Percentiles rank a stretch among this genome's conserved stretches.
Evolutionary conservation across 345 rosid species (phyloP).

Genomic region (Cardamine resedifolia): DNA sequence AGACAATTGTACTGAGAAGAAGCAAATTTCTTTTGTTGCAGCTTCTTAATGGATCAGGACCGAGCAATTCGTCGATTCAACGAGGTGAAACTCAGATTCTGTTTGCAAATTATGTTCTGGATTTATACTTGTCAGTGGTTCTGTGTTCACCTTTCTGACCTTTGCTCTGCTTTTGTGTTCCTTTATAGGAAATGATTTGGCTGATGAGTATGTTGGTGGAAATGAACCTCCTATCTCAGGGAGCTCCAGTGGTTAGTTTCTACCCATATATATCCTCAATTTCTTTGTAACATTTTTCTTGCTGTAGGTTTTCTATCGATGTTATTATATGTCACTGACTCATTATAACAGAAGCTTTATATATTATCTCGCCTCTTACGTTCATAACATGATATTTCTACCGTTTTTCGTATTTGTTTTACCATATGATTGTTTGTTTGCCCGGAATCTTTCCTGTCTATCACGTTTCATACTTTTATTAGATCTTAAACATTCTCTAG

Average conservation of each 20-base stretch:
- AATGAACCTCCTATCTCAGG: slow-evolving; percentile 73
- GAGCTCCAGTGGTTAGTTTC: slow-evolving; percentile 54
- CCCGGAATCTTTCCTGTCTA: neutral
- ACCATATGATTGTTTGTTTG: neutral
- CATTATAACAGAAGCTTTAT: slow-evolving; percentile 12
- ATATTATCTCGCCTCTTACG: neutral
- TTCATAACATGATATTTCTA: slow-evolving; percentile 4
- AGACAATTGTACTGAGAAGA: slow-evolving; percentile 2
- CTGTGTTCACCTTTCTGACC: slow-evolving; percentile 4
- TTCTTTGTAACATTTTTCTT: slow-evolving; percentile 3
- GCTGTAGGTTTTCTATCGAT: slow-evolving; percentile 2
- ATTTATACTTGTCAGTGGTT: slow-evolving; percentile 9
- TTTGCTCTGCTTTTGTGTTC: slow-evolving; percentile 21
- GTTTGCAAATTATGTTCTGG: slow-evolving; percentile 12
- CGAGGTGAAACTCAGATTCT: slow-evolving; percentile 61
- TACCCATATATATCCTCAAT: slow-evolving; percentile 3
- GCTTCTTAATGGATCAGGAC: slow-evolving; percentile 68
- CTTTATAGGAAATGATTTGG: slow-evolving; percentile 57
- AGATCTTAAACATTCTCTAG: neutral
- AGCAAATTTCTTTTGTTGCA: slow-evolving; percentile 35
- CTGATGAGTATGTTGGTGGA: slow-evolving; percentile 86
- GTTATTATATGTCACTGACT: slow-evolving; percentile 6
- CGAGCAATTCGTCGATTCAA: slow-evolving; percentile 75
- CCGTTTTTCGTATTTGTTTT: neutral
- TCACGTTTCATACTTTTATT: slow-evolving; percentile 8